These are phyloP conservation scores for Phlyctochytrium arcticum DNA, from an alignment of 192 early-diverging fungal species.

Conservation along the genomic window DNA sequence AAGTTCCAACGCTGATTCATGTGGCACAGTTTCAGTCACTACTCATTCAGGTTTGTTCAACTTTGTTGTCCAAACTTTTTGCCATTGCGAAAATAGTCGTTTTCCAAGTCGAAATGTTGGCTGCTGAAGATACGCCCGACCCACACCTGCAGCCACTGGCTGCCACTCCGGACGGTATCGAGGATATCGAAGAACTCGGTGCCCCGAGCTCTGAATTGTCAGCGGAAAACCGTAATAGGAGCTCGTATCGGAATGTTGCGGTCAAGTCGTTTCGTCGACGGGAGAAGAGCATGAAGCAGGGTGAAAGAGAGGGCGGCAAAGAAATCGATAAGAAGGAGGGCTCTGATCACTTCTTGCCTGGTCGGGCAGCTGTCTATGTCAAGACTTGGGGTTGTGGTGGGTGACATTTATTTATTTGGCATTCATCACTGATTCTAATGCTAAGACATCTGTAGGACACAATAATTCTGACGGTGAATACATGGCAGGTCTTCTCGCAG, in stretches of 20 bases:
- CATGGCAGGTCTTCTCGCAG: constrained; percentile 52
- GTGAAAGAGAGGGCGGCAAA: not conserved
- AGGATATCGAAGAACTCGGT: constrained; percentile 11
- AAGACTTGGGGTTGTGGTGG: constrained; percentile 53
- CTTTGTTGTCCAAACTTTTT: too few species aligned
- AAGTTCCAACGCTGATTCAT: too few species aligned
- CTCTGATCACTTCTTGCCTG: constrained; percentile 36
- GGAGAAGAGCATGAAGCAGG: not conserved
- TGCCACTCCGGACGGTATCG: not conserved
- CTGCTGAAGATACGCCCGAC: not conserved
- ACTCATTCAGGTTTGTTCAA: too few species aligned
- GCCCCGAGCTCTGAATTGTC: not conserved
- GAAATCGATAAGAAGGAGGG: not conserved
- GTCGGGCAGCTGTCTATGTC: constrained; percentile 41
- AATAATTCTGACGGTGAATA: constrained; percentile 49
- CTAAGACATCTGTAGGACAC: not conserved
- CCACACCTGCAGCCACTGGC: not conserved
- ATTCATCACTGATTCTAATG: not conserved
- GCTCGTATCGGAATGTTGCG: not conserved
- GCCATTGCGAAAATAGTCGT: too few species aligned
- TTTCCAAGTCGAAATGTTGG: too few species aligned
- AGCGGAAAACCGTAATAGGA: not conserved
- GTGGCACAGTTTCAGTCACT: too few species aligned
- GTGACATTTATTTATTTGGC: constrained; percentile 16
- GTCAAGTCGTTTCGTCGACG: not conserved